These are phyloP conservation scores for Trichocladium uniseriatum DNA, from an alignment of 495 filamentous ascomycete species.

Conservation along the genomic window DNA sequence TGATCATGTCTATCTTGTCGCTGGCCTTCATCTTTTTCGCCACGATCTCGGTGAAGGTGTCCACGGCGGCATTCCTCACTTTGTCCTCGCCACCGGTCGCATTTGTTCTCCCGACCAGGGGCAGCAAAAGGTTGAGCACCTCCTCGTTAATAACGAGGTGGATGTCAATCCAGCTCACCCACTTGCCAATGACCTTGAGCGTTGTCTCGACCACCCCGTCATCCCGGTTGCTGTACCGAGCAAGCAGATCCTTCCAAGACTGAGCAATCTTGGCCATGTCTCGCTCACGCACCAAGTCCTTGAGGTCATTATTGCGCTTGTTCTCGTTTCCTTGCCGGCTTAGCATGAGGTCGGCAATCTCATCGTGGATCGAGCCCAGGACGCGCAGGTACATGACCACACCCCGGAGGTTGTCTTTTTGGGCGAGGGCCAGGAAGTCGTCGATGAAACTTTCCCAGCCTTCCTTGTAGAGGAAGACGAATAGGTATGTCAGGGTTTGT, in stretches of 20 bases:
- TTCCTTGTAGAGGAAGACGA: slow-evolving; percentile 70
- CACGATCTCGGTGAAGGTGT: slow-evolving; percentile 89
- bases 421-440: slow-evolving; percentile 60
- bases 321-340: slow-evolving; percentile 62
- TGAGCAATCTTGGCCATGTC: slow-evolving; percentile 77
- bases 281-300: slow-evolving; percentile 74
- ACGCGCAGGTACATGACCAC: slow-evolving; percentile 84
- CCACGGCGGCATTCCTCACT: slow-evolving; percentile 77
- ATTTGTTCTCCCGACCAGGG: slow-evolving; percentile 56
- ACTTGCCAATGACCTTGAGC: slow-evolving; percentile 78
- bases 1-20: slow-evolving; percentile 90
- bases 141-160: slow-evolving; percentile 80
- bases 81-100: slow-evolving; percentile 49
- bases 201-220: slow-evolving; percentile 73
- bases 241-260: slow-evolving; percentile 87
- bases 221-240: slow-evolving; percentile 65
- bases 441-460: slow-evolving; percentile 84
- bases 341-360: slow-evolving; percentile 90
- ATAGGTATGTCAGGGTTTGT: slow-evolving; percentile 88
- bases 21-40: slow-evolving; percentile 92
- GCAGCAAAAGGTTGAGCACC: slow-evolving; percentile 73
- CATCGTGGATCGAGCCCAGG: slow-evolving; percentile 82
- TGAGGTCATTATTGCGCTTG: slow-evolving; percentile 71
- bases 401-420: slow-evolving; percentile 49
- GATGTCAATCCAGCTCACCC: slow-evolving; percentile 98